phyloP scores from a whole-genome alignment of 306 rosid genomes.

The Quercus bicolor region DNA sequence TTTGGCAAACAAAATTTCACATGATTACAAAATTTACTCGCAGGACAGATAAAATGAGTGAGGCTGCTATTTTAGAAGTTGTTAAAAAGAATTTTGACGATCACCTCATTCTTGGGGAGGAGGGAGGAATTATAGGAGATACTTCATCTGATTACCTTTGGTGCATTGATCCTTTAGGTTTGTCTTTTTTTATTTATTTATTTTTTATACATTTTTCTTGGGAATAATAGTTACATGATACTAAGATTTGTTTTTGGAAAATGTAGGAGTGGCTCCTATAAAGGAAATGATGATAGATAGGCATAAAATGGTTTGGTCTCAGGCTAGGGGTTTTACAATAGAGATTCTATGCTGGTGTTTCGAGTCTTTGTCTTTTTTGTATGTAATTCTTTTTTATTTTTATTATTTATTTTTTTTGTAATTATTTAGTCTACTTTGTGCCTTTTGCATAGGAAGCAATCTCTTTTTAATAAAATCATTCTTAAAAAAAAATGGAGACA shows the following conservation, averaged over 20 bases:
- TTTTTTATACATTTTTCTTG: background rate
- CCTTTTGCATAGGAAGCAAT: too few species aligned
- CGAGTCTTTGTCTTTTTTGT: background rate
- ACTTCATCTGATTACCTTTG: slow-evolving; percentile 89
- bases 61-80: slow-evolving; percentile 75
- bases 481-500: too few species aligned
- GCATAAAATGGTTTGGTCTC: background rate
- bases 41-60: slow-evolving; percentile 98
- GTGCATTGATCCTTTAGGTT: slow-evolving; percentile 99
- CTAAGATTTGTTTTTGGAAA: background rate
- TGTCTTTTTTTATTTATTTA: slow-evolving; percentile 4
- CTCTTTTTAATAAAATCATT: too few species aligned
- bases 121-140: slow-evolving; percentile 93
- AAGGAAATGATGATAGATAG: background rate
- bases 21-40: slow-evolving; percentile 26
- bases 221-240: background rate
- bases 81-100: slow-evolving; percentile 64
- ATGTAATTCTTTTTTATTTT: too few species aligned
- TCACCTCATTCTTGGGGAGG: slow-evolving; percentile 97
- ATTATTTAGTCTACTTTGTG: too few species aligned
- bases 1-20: slow-evolving; percentile 7
- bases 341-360: too few species aligned
- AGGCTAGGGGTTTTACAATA: too few species aligned
- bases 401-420: too few species aligned
- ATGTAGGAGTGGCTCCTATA: background rate